Base-by-base conservation (phyloP, 495 filamentous ascomycete genomes). In the Penicillium pancosmium region DNA sequence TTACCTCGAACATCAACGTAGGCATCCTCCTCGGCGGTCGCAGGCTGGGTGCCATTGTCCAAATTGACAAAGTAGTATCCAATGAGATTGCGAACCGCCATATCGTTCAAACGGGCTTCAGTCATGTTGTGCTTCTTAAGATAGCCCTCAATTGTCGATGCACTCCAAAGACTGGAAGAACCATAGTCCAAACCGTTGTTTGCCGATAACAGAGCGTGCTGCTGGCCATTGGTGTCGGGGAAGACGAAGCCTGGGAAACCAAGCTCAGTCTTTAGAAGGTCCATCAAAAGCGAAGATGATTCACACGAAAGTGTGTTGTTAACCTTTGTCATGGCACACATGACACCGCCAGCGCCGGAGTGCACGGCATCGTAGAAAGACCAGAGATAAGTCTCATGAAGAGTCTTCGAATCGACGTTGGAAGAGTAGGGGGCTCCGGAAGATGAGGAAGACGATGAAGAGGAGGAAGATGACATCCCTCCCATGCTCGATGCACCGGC, bases 321-420 rank as follows among this genome's bases (percentile, higher is more conserved):
- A 50, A 88, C 59, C 10, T 84, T 75, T 51, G 86, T 81, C 61
- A 88, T 88, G 4, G 81, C 83, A 69, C 85, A 89, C 86, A 89
- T 89, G 23, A 89, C 76, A 48, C 73, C 80, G 2, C 77, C 83
- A 5, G 76, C 76, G 13, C 86, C 84, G 2, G 85, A 82, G 36
- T 80, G 73, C 2, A 88, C 79, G 0, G 82, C 83, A 63, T 89
- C 84, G 49, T 80, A 77, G 69, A 88, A 90, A 0, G 79, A 71
- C 89, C 90, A 93, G n/a, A 88, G 77, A 58, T 91, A 91, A 1
- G 86, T 61, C 66, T 91, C 88, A 65, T 91, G 88, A 55, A 90
- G 70, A 0, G 88, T 88, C 47, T 82, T 78, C 65, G 89, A 84
- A 46, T 88, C 85, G 12, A 85, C 81, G 44, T 86, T 86, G 13